Conservation (phyloP, 352 stramenopile species). For the Phytophthora quininea region DNA sequence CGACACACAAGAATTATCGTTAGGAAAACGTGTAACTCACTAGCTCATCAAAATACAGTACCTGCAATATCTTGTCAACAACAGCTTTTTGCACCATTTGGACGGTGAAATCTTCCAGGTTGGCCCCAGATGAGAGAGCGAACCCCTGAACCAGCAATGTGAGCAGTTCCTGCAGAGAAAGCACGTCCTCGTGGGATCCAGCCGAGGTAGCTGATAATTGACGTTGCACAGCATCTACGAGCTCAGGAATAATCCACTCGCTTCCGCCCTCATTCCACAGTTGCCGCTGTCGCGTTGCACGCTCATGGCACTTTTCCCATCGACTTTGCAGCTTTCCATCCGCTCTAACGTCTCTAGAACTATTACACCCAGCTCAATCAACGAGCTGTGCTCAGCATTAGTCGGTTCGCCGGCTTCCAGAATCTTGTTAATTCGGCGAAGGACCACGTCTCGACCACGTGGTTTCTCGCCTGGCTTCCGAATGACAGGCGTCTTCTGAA, state of each 20-base stretch:
- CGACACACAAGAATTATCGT: not conserved
- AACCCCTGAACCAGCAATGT: conserved; percentile 72
- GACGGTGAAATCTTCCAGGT: conserved; percentile 68
- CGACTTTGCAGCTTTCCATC: conserved; percentile 57
- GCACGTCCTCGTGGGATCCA: conserved; percentile 19
- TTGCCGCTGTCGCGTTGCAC: conserved; percentile 52
- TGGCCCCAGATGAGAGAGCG: conserved; percentile 48
- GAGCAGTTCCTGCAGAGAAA: conserved; percentile 54
- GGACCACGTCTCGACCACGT: conserved; percentile 73
- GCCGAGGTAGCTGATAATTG: conserved; percentile 35
- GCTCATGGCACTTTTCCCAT: conserved; percentile 65
- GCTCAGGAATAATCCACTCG: conserved; percentile 79
- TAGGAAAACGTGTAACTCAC: not conserved
- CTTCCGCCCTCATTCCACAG: conserved; percentile 46
- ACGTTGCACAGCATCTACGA: conserved; percentile 67
- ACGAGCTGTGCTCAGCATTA: conserved; percentile 54
- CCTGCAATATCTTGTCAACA: conserved; percentile 53
- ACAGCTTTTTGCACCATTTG: conserved; percentile 70
- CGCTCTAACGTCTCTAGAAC: conserved; percentile 78
- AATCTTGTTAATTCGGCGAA: conserved; percentile 72
- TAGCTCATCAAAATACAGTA: conserved; percentile 10
- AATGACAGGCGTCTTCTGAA: conserved; percentile 48
- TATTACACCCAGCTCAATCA: conserved; percentile 77
- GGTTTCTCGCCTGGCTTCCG: conserved; percentile 58
- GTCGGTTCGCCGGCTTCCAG: conserved; percentile 66